Evolutionary conservation across 768 basidiomycete species (phyloP), one percentile per base, ranked within the genome.

Genomic region (Serendipita sp.): DNA sequence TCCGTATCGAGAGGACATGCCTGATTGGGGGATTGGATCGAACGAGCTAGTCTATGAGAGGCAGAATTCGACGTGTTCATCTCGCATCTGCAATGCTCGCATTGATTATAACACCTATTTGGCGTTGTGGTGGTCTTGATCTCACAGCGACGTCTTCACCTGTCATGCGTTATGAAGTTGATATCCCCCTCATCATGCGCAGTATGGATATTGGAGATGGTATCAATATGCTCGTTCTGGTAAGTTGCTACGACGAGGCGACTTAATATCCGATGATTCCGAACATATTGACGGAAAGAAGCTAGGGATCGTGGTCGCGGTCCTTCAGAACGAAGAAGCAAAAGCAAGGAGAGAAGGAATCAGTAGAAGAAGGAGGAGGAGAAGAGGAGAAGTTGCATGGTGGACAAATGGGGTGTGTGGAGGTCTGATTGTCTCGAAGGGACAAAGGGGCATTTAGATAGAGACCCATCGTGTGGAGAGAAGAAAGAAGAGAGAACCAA

Each of bases 401-500:
- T 44, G 76, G 79, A 52, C 70, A 89, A 79, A 90, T 91, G 86
- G 86, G 89, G 23, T 1, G 23, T 23, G 68, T 89, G 86, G 86
- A 86, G 91, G 66, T 85, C 86, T 18, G 83, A 81, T 67, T 83
- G 81, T 68, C 79, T 92, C 35, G 73, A 81, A 32, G 75, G 74
- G 90, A 15, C 84, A 87, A 71, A 83, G 80, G 52, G 90, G 23
- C 90, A 0, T 78, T 92, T 4, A 82, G 80, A 23, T 23, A 23
- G 13, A 77, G 80, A n/a, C 88, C 91, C 71, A 78, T 92, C 15
- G 89, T 91, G 15, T 54, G 68, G 4, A 23, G 18, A 15, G 32
- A 65, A 23, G 56, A 23, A 23, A 23, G 23, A 23, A 60, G 56
- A n/a, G 1, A 30, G 52, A 54, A 46, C 23, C 23, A 23, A 1